Evolutionary conservation across 331 rosid species (phyloP), one percentile per base, ranked within the genome.

Genomic region (Quercus phellos): DNA sequence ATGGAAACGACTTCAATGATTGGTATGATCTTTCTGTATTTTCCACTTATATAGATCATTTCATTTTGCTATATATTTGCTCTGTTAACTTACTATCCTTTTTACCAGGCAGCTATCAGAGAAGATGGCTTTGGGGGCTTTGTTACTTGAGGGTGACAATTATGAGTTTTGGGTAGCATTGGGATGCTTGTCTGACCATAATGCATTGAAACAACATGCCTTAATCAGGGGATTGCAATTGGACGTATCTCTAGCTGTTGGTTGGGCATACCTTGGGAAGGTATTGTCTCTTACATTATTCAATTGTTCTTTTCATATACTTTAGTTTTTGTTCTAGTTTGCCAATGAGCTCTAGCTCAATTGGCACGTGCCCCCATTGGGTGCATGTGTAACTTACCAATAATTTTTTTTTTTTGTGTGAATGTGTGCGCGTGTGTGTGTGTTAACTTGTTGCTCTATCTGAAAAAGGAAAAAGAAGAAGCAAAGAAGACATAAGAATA

Each of bases 181-280:
- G 88, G 98, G 96, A 79, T 89, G 85, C 74, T 81, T 92, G 68
- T 83, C 96, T 67, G 68, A 79, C 84, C 85, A 89, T 78, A 82
- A 58, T 74, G 88, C 93, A 51, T 80, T 94, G 74, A 92, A 89
- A 82, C 98, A 94, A 86, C 97, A 94, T 85, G 94, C 98, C 77
- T 63, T 92, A 70, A 87, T 94, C 69, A 86, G 98, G 83, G 96
- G 90, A 60, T 87, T 94, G 80, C 98, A 94, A 74, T 83, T 92
- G 87, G 90, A 94, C 78, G 91, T 77, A 55, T 92, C 98, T 80
- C 77, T 88, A 70, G 97, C 98, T 86, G 80, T 83, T 84, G 96
- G 91, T 27, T 94, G 98, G 98, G 94, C 93, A 74, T 89, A 88
- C 86, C 91, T 94, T 70, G 98, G 98, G 83, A 90, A 90, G 97